Evolutionary conservation across 2,329 filamentous ascomycete genomes (phyloP).

Genomic region (Alternaria angustiovoidea): DNA sequence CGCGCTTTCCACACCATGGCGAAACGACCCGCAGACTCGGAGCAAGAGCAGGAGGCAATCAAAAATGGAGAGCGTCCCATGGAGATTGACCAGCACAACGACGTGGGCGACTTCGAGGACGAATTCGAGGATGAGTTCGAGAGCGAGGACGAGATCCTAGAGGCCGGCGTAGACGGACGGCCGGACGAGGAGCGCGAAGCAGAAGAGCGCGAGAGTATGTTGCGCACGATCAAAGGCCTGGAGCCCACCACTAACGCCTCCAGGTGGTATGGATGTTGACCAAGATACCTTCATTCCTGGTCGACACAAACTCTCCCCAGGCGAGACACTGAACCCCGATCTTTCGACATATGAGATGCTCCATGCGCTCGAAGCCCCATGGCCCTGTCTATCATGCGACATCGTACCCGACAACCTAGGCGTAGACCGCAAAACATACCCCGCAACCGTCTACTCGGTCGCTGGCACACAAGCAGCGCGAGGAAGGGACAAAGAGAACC

Average conservation of each 20-base stretch:
- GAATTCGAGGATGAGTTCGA: constrained; percentile 94
- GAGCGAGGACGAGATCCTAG: constrained; percentile 89
- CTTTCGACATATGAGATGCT: constrained; percentile 97
- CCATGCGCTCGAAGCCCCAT: constrained; percentile 90
- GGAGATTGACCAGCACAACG: constrained; percentile 51
- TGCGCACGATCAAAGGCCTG: constrained; percentile 21
- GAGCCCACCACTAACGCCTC: constrained; percentile 6
- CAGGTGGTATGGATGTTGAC: constrained; percentile 89
- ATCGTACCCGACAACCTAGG: constrained; percentile 86
- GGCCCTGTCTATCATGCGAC: constrained; percentile 97
- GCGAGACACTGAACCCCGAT: constrained; percentile 90
- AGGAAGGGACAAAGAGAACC: constrained; percentile 80
- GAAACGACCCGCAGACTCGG: constrained; percentile 66
- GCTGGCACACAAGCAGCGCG: constrained; percentile 91
- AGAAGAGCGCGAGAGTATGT: constrained; percentile 76
- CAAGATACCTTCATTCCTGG: constrained; percentile 96
- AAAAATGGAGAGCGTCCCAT: constrained; percentile 69
- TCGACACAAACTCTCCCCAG: constrained; percentile 86
- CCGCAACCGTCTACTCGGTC: constrained; percentile 93
- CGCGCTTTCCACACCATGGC: constrained; percentile 57
- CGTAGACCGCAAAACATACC: constrained; percentile 90
- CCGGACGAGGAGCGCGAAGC: constrained; percentile 92
- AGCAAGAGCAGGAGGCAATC: constrained; percentile 61
- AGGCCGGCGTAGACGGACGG: constrained; percentile 91
- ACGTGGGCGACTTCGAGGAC: constrained; percentile 83